A percentile compares a stretch with the other conserved stretches of the same genome.
Conservation (phyloP, 2,329 filamentous ascomycete genomes). For the Aspergillus quadrilineatus region DNA sequence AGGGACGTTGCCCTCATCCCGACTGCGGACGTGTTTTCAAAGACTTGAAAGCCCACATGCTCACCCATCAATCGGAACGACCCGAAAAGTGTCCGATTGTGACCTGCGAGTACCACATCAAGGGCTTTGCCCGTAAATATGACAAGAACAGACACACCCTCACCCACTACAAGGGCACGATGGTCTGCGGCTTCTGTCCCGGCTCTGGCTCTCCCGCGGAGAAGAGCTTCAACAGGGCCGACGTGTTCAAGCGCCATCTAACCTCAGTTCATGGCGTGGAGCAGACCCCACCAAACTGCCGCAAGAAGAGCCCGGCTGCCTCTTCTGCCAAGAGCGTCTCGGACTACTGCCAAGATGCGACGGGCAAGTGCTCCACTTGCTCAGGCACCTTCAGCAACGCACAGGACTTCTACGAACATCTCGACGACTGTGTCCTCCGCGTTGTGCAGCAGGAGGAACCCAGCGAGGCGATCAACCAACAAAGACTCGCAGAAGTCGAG, state of each 20-base stretch:
- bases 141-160: slow-evolving; percentile 94
- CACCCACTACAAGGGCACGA: slow-evolving; percentile 95
- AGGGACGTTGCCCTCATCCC: slow-evolving; percentile 73
- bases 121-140: slow-evolving; percentile 92
- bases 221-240: slow-evolving; percentile 93
- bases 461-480: slow-evolving; percentile 58
- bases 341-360: slow-evolving; percentile 71
- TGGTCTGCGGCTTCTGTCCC: slow-evolving; percentile 94
- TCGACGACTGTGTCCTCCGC: slow-evolving; percentile 69
- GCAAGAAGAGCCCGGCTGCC: slow-evolving; percentile 63
- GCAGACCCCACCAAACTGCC: slow-evolving; percentile 87
- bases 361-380: slow-evolving; percentile 90
- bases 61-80: slow-evolving; percentile 86
- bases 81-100: slow-evolving; percentile 93
- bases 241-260: slow-evolving; percentile 92
- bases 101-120: slow-evolving; percentile 86
- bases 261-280: slow-evolving; percentile 90
- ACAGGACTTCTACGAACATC: slow-evolving; percentile 96
- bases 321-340: slow-evolving; percentile 62
- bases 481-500: slow-evolving; percentile 58
- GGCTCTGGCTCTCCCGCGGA: slow-evolving; percentile 84
- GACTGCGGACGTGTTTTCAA: slow-evolving; percentile 87
- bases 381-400: slow-evolving; percentile 78
- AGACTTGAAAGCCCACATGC: slow-evolving; percentile 89
- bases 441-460: slow-evolving; percentile 62